Evolutionary conservation across 164 flowering plant genomes (phyloP).

Genomic region (Saururus chinensis): DNA sequence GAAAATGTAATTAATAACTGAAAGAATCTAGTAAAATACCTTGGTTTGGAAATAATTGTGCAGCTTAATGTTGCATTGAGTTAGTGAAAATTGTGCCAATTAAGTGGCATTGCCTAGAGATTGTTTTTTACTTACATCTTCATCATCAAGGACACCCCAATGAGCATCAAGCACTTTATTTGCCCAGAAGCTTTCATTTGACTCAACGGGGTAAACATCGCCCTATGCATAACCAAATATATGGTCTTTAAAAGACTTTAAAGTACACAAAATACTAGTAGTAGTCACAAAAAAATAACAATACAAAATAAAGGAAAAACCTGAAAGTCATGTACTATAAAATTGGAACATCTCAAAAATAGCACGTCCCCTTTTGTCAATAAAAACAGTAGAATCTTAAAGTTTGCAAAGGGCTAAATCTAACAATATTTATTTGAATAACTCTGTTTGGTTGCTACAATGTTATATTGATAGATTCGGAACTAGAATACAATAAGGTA

Average conservation of each 20-base stretch:
- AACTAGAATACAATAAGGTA: no score
- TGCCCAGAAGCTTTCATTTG: slow-evolving; percentile 29
- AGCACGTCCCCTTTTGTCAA: background rate
- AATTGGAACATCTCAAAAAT: no score
- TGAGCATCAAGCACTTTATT: slow-evolving; percentile 92
- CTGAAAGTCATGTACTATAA: no score
- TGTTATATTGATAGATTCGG: no score
- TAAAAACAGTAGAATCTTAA: background rate
- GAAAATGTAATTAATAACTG: background rate
- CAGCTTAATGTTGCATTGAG: background rate
- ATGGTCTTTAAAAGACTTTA: background rate
- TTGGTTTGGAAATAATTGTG: no score
- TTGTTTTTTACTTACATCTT: slow-evolving; percentile 55
- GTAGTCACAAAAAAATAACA: background rate
- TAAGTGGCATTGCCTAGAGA: slow-evolving; percentile 1
- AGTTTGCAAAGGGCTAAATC: background rate
- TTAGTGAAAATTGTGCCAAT: background rate
- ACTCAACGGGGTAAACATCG: slow-evolving; percentile 96
- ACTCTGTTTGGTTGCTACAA: background rate
- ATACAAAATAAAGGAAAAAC: background rate
- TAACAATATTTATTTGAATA: background rate
- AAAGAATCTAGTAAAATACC: background rate
- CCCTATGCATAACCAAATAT: slow-evolving; percentile 40
- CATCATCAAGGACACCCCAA: slow-evolving; percentile 85
- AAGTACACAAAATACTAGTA: background rate